Base-by-base conservation (phyloP, 768 basidiomycete genomes). In the Goffeauzyma gilvescens region DNA sequence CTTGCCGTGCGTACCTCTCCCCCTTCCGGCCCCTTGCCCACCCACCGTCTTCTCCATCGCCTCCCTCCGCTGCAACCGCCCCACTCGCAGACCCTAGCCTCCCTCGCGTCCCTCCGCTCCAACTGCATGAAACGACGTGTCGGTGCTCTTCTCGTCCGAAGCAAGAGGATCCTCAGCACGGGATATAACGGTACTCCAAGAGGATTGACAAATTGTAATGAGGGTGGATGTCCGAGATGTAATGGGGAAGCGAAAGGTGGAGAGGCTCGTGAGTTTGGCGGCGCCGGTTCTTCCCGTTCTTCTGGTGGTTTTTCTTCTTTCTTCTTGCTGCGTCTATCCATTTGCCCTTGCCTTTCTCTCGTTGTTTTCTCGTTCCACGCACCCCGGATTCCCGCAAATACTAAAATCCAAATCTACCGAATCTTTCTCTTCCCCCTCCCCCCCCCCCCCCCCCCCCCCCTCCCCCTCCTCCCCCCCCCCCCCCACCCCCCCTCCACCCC, bases 61-160 rank as follows among this genome's bases (percentile, higher is more conserved):
- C n/a, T n/a, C n/a, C 20, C 34, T n/a, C 17, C 10, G 20, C 34
- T 10, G 12, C n/a, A n/a, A n/a, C n/a, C 13, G 25, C 6, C n/a
- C n/a, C n/a, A n/a, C n/a, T n/a, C n/a, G n/a, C 53, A 86, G 83
- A 86, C 80, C 3, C 69, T 95, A 24, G 89, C 90, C 12, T 79
- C 79, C 14, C 71, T 95, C 27, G 87, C 87, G 13, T 84, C 87
- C 12, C 76, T 64, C 17, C 45, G 66, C 25, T 87, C 85, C 4
- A 93, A 93, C 57, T 93, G 89, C 60, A 93, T 95, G 87, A 93
- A 95, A 61, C 74, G 89, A 6, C 73, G 93, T 2, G 93, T 98
- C 0, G 93, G 93, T 6, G 89, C 89, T 0, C 75, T 98, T 15
- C 67, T 98, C 22, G 89, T 95, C 23, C 75, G 83, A 0, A 78